Percentiles rank a stretch among this genome's conserved stretches.
Evolutionary conservation across 2,329 filamentous ascomycete species (phyloP).

Genomic region (Ophiostoma himal-ulmi): DNA sequence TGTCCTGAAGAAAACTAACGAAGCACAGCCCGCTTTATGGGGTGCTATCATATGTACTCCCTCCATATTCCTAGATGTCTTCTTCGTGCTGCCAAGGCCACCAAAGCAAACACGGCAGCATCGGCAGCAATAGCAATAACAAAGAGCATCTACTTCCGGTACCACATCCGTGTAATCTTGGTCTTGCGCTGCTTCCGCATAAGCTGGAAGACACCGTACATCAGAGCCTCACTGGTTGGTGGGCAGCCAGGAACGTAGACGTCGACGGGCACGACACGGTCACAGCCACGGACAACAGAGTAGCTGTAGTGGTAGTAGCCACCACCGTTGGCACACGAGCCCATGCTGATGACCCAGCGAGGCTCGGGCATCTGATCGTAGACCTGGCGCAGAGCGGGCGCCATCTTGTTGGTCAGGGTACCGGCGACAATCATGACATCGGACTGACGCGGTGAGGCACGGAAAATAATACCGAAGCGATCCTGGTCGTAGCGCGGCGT

Average conservation of each 20-base stretch:
- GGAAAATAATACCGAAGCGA: slow-evolving; percentile 83
- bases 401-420: slow-evolving; percentile 95
- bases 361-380: slow-evolving; percentile 96
- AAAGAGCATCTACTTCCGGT: slow-evolving; percentile 38
- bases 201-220: slow-evolving; percentile 58
- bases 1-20: neutral
- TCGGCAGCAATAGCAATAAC: too few relatives aligned
- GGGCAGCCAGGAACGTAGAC: slow-evolving; percentile 62
- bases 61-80: too few relatives aligned
- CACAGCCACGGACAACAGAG: slow-evolving; percentile 58
- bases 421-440: slow-evolving; percentile 93
- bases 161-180: slow-evolving; percentile 46
- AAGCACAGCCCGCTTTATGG: neutral
- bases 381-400: slow-evolving; percentile 78
- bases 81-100: too few relatives aligned
- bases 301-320: slow-evolving; percentile 73
- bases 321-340: slow-evolving; percentile 64
- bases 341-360: slow-evolving; percentile 72
- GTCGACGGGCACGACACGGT: slow-evolving; percentile 61
- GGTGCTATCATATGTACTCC: neutral
- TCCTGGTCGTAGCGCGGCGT: slow-evolving; percentile 87
- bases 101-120: neutral
- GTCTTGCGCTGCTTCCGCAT: slow-evolving; percentile 62
- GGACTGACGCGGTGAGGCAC: slow-evolving; percentile 77
- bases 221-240: slow-evolving; percentile 43